Evolutionary conservation across 2,329 filamentous ascomycete species (phyloP).

Genomic region (Blastomyces emzantsi): DNA sequence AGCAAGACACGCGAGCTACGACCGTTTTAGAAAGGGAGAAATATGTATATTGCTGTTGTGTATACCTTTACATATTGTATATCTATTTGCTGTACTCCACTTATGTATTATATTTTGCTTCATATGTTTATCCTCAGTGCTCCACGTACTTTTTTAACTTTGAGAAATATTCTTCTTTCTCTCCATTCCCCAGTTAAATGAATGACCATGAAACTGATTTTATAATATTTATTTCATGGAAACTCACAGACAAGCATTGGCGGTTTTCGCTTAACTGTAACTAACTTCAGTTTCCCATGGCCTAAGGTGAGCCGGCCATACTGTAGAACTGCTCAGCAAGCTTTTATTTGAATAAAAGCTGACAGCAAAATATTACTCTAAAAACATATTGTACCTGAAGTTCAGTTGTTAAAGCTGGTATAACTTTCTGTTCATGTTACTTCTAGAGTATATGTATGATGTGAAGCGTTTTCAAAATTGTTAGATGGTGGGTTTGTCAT

Average conservation of each 20-base stretch:
- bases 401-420: conserved; percentile 8
- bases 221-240: conserved; percentile 14
- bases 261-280: conserved; percentile 15
- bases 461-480: conserved; percentile 11
- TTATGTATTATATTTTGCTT: neutral
- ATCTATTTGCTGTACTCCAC: neutral
- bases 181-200: neutral
- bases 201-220: conserved; percentile 11
- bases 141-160: neutral
- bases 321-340: conserved; percentile 15
- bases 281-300: conserved; percentile 13
- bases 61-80: neutral
- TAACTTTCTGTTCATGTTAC: conserved; percentile 10
- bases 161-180: neutral
- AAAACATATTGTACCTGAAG: conserved; percentile 13
- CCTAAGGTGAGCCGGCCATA: conserved; percentile 15
- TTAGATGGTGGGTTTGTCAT: conserved; percentile 7
- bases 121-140: too few species aligned
- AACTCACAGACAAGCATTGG: conserved; percentile 10
- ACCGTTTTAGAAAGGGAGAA: neutral
- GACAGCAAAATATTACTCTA: conserved; percentile 13
- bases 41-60: neutral
- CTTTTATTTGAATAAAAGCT: conserved; percentile 13
- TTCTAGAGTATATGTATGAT: conserved; percentile 1
- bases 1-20: neutral